Evolutionary conservation across 2,329 filamentous ascomycete genomes (phyloP), one percentile per base, ranked within the genome.

Genomic region (Nigrograna mackinnonii): DNA sequence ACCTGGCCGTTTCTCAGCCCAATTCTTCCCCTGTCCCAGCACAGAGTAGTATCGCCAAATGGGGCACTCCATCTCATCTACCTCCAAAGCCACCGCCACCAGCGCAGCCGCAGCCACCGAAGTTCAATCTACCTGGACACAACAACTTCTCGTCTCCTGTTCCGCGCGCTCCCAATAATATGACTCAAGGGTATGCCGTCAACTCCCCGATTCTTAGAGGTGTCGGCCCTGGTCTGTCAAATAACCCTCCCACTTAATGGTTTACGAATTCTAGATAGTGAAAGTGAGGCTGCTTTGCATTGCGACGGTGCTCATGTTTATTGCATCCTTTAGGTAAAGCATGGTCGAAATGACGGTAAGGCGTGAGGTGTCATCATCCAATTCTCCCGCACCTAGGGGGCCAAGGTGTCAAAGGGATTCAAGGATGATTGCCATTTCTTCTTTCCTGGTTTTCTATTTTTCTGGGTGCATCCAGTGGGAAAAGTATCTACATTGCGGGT

Each of bases 51-150:
- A 76, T 80, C 39, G 75, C 78, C n/a, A 80, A 80, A 51, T 81
- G 76, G 64, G 78, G 78, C 21, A 76, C 77, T 22, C 75, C 78
- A 4, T 66, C 78, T 13, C 76, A 77, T 37, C 65, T 82, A 32
- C 79, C 79, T 35, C 72, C 77, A 7, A 81, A 80, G 54, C 79
- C 79, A 24, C 78, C 78, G 30, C 74, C 77, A 35, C 65, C 74
- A 3, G 61, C 60, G 9, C 69, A 57, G 22, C 46, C 55, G 31
- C 47, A 49, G 43, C 43, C 62, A 18, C 56, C 59, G 4, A 66
- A 65, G 44, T 66, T 63, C 38, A 50, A 22, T 36, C 37, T 58
- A 2, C 46, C 51, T 6, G 48, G 47, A 4, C 48, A 53, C 12
- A 16, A 20, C 24, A 49, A 43, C 36, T 47, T 59, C 12, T n/a